Base-by-base conservation (phyloP, 2,329 filamentous ascomycete species). In the Ophiostoma tasmaniense region DNA sequence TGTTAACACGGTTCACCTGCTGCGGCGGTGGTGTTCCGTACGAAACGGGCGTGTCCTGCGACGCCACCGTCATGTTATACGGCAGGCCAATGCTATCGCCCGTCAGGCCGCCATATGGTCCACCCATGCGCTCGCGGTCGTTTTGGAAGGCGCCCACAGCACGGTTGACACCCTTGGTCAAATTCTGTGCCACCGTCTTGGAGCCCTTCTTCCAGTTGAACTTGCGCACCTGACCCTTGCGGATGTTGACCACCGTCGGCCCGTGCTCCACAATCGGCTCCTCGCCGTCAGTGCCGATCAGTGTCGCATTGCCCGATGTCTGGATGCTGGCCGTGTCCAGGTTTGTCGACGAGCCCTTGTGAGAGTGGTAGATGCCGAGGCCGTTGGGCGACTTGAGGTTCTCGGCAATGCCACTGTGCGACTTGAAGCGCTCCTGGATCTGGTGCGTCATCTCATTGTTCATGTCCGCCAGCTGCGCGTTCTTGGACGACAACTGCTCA, bases 121-220 rank as follows among this genome's bases (percentile, higher is more conserved):
- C 78, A 72, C 81, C 81, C 72, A 80, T 78, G 71, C 81, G 79
- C 73, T 89, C 86, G 75, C 75, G 75, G 75, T 79, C 87, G 76
- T 80, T 84, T 76, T 84, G 85, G 82, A 85, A 88, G 68, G 89
- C 90, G 66, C 89, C 90, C 70, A 97, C 96, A 6, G 93, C 93
- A 68, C 93, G 91, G 79, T 96, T 97, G 78, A 98, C 88, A 67
- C 93, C 93, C 81, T 97, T 97, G 71, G 91, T 90, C 67, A 98
- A 91, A 76, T 93, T 94, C 79, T 97, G 96, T 35, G 93, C 93
- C 74, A 98, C 89, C 69, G 91, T 93, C 79, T 96, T 94, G 52
- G 92, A 92, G 52, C 93, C 93, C 82, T 96, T 97, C 84, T 97
- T 97, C 93, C 95, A 98, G 80, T 97, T 97, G 80, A 97, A 97